phyloP scores from a whole-genome alignment of 2,329 filamentous ascomycete genomes.

The Mycosphaerelloides madeirae region DNA sequence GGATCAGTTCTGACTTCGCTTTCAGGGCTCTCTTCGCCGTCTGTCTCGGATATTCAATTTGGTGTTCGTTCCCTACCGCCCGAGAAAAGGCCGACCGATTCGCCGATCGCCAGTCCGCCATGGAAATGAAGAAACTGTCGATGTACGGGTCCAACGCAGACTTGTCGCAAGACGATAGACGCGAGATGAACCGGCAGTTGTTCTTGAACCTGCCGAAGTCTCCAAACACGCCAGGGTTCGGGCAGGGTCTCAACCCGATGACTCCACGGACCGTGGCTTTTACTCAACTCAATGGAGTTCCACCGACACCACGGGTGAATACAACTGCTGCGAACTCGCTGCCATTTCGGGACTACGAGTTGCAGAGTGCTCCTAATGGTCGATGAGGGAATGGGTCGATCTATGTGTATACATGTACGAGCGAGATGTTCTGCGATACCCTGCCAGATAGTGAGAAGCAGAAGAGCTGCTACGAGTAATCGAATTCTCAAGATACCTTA shows the following conservation, averaged over 20 bases:
- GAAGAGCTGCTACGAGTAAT: no score
- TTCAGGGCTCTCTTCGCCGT: slow-evolving; percentile 56
- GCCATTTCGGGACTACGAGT: slow-evolving; percentile 29
- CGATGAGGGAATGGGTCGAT: neutral
- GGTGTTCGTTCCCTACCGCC: slow-evolving; percentile 47
- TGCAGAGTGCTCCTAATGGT: slow-evolving; percentile 16
- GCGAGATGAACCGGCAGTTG: slow-evolving; percentile 52
- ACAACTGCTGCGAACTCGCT: slow-evolving; percentile 15
- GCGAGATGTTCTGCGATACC: slow-evolving; percentile 1
- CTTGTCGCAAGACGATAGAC: slow-evolving; percentile 45
- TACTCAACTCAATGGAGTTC: slow-evolving; percentile 48
- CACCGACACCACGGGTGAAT: slow-evolving; percentile 6
- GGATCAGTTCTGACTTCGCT: slow-evolving; percentile 8
- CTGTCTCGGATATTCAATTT: slow-evolving; percentile 57
- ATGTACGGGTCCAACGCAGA: slow-evolving; percentile 39
- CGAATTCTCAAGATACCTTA: no score
- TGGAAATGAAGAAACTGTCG: slow-evolving; percentile 53
- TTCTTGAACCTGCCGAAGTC: slow-evolving; percentile 40
- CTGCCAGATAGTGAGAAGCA: neutral
- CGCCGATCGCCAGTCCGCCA: slow-evolving; percentile 22
- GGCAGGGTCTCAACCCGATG: slow-evolving; percentile 36
- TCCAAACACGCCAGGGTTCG: slow-evolving; percentile 40
- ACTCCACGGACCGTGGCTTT: slow-evolving; percentile 66
- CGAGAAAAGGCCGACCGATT: slow-evolving; percentile 28
- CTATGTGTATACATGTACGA: neutral